Conservation (phyloP, 805 yeast species). For the Saccharomycopsis sp. region DNA sequence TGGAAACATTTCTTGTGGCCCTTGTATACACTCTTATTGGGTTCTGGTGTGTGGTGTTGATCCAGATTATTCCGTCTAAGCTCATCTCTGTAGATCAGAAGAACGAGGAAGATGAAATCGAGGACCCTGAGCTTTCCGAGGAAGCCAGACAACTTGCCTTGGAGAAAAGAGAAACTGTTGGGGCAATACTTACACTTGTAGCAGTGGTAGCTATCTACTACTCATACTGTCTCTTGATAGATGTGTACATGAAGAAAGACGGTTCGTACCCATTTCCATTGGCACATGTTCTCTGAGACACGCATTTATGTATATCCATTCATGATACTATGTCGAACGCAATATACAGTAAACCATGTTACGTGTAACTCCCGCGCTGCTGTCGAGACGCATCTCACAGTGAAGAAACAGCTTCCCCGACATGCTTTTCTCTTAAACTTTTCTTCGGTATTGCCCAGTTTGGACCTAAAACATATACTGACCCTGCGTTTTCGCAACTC, state of each 20-base stretch:
- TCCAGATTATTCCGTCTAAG: constrained; percentile 30
- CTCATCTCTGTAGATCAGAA: not conserved
- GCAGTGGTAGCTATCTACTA: constrained; percentile 31
- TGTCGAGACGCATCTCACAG: too few relatives aligned
- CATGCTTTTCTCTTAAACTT: not conserved
- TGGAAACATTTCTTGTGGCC: constrained; percentile 52
- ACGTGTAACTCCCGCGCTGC: too few relatives aligned
- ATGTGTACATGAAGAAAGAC: constrained; percentile 41
- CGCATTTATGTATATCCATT: not conserved
- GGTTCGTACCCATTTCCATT: constrained; percentile 41
- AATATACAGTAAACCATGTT: too few relatives aligned
- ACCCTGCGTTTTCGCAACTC: not conserved
- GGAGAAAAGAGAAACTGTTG: constrained; percentile 7
- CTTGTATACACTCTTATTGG: constrained; percentile 44
- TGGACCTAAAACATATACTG: not conserved
- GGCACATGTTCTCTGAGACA: constrained; percentile 1
- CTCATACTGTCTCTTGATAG: constrained; percentile 36
- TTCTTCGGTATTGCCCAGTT: not conserved
- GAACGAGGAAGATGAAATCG: not conserved
- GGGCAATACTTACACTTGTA: constrained; percentile 21
- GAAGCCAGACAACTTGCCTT: not conserved
- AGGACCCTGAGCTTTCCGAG: not conserved
- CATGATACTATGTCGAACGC: too few relatives aligned
- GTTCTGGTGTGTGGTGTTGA: constrained; percentile 33
- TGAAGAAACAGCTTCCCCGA: too few relatives aligned